Base-by-base conservation (phyloP, 2,329 filamentous ascomycete species). In the Alternaria sp. region DNA sequence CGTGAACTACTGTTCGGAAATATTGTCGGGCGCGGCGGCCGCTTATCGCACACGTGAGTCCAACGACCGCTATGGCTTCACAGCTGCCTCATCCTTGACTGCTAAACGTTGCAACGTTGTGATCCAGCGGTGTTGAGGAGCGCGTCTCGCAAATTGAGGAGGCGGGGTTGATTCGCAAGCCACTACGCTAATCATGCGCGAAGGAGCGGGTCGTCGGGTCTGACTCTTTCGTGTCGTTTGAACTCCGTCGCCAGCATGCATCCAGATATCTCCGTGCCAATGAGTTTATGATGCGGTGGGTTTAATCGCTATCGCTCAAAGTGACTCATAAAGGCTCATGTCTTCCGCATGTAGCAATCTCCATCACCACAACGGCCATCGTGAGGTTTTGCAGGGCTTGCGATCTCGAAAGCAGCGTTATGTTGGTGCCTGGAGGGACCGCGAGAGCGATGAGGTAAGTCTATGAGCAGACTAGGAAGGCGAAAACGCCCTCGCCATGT, bases 161-260 rank as follows among this genome's bases (percentile, higher is more conserved):
- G 25, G 58, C 23, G 51, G 43, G 30, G 44, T 25, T 28, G 15
- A 8, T 30, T 23, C 19, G 43, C 44, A 40, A 40, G 26, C 30
- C 15, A 36, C 28, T 55, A 50, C 51, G 51, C 44, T 56, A 60
- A 32, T 49, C 44, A 49, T 60, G 28, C 50, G 11, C 49, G 26
- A 30, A 46, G 44, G 58, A 28, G 50, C 26, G 43, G 43, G n/a
- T 44, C n/a, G 8, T 26, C 23, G 15, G 12, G 21, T 55, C 25
- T 60, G 51, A 56, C 28, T 56, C 49, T 55, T 55, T 25, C 19
- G 28, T 56, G 17, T 30, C 26, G 4, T 12, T 6, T 32, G 51
- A 25, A 25, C 40, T 28, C 36, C 36, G 36, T 40, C 36, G 46
- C 46, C 17, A 50, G 46, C 46, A 50, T 50, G 28, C 46, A 30